phyloP scores from a whole-genome alignment of 495 filamentous ascomycete species.

The Haplographium delicatum region DNA sequence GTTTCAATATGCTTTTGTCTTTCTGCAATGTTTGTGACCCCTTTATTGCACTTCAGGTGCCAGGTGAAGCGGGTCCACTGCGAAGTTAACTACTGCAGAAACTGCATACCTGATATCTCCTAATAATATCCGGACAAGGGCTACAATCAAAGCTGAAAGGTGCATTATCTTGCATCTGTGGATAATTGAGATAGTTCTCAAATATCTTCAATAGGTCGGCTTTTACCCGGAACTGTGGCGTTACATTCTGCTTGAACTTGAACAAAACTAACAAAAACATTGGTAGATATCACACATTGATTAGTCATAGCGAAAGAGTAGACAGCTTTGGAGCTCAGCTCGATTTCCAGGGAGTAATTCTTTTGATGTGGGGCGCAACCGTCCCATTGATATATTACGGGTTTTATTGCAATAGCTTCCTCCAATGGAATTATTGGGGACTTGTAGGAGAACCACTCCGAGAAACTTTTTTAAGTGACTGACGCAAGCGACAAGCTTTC shows the following conservation, averaged over 20 bases:
- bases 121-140: no score
- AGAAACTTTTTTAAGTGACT: neutral
- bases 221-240: no score
- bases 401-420: constrained; percentile 33
- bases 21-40: constrained; percentile 34
- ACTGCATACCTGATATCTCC: no score
- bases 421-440: constrained; percentile 35
- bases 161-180: no score
- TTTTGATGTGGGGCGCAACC: constrained; percentile 48
- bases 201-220: no score
- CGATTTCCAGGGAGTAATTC: constrained; percentile 48
- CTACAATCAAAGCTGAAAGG: no score
- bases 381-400: constrained; percentile 48
- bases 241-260: no score
- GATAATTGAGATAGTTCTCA: no score
- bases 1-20: constrained; percentile 46
- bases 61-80: neutral
- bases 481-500: constrained; percentile 12
- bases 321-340: constrained; percentile 37
- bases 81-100: no score
- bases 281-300: constrained; percentile 42
- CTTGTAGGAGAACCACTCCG: constrained; percentile 16
- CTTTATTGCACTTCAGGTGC: neutral
- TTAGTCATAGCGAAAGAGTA: constrained; percentile 38
- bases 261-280: no score